These are phyloP conservation scores for Pochonia chlamydosporia DNA, from an alignment of 2,329 filamentous ascomycete species.

Conservation along the genomic window DNA sequence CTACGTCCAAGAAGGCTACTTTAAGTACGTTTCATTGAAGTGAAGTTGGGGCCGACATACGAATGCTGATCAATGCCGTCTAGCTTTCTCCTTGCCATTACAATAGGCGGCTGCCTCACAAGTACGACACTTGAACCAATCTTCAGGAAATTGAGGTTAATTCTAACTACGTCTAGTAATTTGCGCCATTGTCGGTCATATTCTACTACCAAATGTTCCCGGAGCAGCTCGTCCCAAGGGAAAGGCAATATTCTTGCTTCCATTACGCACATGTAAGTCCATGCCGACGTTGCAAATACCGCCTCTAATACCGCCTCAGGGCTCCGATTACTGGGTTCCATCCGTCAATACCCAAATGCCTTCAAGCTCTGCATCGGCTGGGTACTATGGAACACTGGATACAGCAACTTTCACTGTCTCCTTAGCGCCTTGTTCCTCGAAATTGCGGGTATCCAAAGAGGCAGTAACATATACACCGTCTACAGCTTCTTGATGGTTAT, in stretches of 20 bases:
- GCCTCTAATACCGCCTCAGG: no score
- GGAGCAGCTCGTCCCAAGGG: slow-evolving; percentile 9
- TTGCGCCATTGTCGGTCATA: slow-evolving; percentile 11
- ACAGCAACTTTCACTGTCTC: slow-evolving; percentile 13
- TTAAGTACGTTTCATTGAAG: slow-evolving; percentile 9
- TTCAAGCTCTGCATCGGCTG: slow-evolving; percentile 15
- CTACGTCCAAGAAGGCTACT: slow-evolving; percentile 13
- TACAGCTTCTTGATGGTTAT: slow-evolving; percentile 14
- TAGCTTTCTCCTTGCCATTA: slow-evolving; percentile 14
- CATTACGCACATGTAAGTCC: slow-evolving; percentile 12
- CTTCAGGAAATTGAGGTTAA: no score
- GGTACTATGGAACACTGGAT: no score
- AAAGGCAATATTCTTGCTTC: slow-evolving; percentile 11
- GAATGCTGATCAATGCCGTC: neutral
- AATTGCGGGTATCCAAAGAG: slow-evolving; percentile 12
- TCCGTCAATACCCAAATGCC: slow-evolving; percentile 14
- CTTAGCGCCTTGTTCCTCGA: slow-evolving; percentile 14
- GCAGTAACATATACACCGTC: slow-evolving; percentile 13
- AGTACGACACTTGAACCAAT: slow-evolving; percentile 6
- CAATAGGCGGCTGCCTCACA: slow-evolving; percentile 14
- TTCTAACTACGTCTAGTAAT: slow-evolving; percentile 5
- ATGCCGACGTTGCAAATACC: neutral
- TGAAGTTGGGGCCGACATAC: neutral
- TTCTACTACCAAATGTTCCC: slow-evolving; percentile 12
- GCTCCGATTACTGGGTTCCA: slow-evolving; percentile 11